These are phyloP conservation scores for Marasmius sp. DNA, from an alignment of 1,284 basidiomycete genomes.

Conservation along the genomic window DNA sequence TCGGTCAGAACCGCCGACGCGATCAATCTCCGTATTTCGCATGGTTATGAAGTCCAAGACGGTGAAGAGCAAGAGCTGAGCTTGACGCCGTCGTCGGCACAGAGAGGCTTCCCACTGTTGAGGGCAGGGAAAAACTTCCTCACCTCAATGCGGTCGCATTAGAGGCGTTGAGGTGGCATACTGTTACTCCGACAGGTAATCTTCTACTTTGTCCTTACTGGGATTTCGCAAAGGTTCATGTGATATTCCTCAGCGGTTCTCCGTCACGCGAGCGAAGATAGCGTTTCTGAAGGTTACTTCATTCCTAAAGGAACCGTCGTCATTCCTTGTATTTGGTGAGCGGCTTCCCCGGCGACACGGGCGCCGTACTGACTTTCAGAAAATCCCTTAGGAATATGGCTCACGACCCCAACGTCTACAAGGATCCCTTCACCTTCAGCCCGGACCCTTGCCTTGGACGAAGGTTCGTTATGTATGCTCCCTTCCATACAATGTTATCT, in stretches of 20 bases:
- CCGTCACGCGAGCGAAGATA: constrained; percentile 23
- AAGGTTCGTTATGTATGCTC: constrained; percentile 13
- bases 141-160: constrained; percentile 35
- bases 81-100: constrained; percentile 34
- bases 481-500: not conserved
- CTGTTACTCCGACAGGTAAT: constrained; percentile 18
- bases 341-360: not conserved
- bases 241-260: constrained; percentile 17
- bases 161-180: constrained; percentile 28
- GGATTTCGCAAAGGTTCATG: not conserved
- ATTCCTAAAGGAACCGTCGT: constrained; percentile 27
- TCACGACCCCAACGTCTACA: constrained; percentile 27
- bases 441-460: constrained; percentile 32
- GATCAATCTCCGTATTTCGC: constrained; percentile 14
- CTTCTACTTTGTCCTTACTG: not conserved
- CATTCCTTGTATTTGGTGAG: constrained; percentile 27
- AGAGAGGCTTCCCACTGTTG: constrained; percentile 31
- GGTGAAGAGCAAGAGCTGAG: constrained; percentile 30
- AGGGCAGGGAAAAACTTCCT: constrained; percentile 29
- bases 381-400: constrained; percentile 25
- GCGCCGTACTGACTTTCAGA: not conserved
- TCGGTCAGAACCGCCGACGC: constrained; percentile 11
- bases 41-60: constrained; percentile 19
- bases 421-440: constrained; percentile 27
- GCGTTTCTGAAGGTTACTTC: constrained; percentile 19